Conservation (phyloP, 305 asterid genomes). For the Fraxinus sp. region DNA sequence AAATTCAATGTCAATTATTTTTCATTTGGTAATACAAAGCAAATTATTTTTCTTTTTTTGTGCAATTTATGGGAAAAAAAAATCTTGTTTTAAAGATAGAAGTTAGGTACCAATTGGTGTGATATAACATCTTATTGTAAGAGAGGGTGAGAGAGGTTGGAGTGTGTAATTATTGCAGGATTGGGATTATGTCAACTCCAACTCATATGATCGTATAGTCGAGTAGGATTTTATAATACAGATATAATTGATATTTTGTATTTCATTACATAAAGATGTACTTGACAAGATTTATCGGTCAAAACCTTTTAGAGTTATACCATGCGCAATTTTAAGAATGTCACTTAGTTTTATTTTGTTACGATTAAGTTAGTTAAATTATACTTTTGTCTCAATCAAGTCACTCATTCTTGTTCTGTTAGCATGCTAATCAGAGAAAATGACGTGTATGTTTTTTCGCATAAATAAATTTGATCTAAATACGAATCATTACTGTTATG, state of each 20-base stretch:
- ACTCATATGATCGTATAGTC: background rate
- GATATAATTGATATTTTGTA: background rate
- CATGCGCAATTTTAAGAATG: background rate
- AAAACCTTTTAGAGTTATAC: background rate
- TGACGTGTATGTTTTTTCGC: background rate
- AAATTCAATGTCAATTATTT: background rate
- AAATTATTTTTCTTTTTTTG: background rate
- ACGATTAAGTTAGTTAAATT: background rate
- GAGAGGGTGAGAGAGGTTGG: constrained; percentile 24
- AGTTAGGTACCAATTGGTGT: background rate
- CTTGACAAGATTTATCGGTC: background rate
- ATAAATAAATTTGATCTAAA: no score
- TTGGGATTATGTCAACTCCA: background rate
- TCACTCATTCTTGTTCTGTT: background rate
- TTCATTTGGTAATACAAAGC: background rate
- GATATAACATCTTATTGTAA: background rate
- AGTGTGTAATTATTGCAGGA: constrained; percentile 31
- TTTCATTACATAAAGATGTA: background rate
- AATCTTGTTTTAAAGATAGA: background rate
- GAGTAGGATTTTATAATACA: background rate
- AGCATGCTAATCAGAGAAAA: background rate
- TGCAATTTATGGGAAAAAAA: background rate
- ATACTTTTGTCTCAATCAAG: background rate
- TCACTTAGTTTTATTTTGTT: background rate
- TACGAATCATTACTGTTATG: background rate